phyloP scores from a whole-genome alignment of 176 grass and related monocot species.

The Cenchrus purpureus region DNA sequence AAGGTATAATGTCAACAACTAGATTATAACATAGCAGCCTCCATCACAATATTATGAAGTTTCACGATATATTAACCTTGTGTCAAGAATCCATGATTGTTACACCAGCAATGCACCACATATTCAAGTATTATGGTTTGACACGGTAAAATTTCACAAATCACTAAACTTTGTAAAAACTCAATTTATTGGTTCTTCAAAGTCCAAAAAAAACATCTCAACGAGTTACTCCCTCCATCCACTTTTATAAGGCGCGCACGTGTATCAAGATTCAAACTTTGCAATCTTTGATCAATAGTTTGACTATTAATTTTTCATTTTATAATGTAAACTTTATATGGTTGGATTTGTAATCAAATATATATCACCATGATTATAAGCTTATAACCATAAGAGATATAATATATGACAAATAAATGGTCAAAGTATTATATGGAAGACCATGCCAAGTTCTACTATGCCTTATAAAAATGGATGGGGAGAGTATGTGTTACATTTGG shows the following conservation, averaged over 20 bases:
- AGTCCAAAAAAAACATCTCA: constrained; percentile 9
- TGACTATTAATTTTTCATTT: too few species aligned
- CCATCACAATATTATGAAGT: constrained; percentile 6
- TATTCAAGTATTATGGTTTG: constrained; percentile 17
- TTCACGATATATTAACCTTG: background rate
- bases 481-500: background rate
- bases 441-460: too few species aligned
- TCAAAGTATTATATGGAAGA: background rate
- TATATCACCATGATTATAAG: too few species aligned
- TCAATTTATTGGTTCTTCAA: background rate
- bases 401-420: too few species aligned
- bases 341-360: too few species aligned
- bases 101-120: background rate
- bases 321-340: too few species aligned
- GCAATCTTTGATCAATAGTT: too few species aligned
- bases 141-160: constrained; percentile 5
- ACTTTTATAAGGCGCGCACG: too few species aligned
- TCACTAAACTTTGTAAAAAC: background rate
- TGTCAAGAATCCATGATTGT: background rate
- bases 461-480: too few species aligned
- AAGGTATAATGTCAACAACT: constrained; percentile 7
- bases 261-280: too few species aligned
- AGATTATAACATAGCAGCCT: constrained; percentile 11
- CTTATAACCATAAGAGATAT: too few species aligned
- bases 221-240: background rate